A percentile compares a stretch with the other conserved stretches of the same genome.
Evolutionary conservation across 306 rosid genomes (phyloP).

Genomic region (Quercus dentata): DNA sequence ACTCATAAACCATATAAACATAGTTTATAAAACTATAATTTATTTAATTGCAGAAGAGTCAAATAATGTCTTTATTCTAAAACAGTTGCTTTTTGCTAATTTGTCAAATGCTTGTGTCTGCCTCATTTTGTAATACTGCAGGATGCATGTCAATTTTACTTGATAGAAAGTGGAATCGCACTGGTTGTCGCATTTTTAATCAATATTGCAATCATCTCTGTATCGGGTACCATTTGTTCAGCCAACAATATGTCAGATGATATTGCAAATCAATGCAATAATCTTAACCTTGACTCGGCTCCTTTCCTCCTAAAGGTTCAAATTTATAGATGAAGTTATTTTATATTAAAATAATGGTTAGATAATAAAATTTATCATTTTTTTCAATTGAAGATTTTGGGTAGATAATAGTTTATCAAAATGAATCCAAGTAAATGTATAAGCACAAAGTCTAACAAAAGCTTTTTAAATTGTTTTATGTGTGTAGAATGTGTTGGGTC

Average conservation of each 20-base stretch:
- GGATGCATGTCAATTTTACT: constrained; percentile 78
- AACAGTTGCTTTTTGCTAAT: neutral
- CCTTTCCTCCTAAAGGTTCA: constrained; percentile 90
- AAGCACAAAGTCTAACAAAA: neutral
- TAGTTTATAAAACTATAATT: no score
- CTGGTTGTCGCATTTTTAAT: constrained; percentile 73
- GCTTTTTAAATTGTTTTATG: neutral
- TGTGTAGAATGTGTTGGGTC: constrained; percentile 72
- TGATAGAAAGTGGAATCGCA: constrained; percentile 79
- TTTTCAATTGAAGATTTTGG: no score
- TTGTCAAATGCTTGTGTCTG: constrained; percentile 3
- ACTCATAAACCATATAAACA: no score
- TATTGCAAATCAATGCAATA: constrained; percentile 25
- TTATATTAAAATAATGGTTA: no score
- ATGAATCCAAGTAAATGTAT: neutral
- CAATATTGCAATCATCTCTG: constrained; percentile 71
- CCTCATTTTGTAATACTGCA: constrained; percentile 20
- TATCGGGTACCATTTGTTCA: constrained; percentile 62
- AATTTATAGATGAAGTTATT: neutral
- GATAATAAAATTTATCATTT: no score
- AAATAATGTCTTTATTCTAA: no score
- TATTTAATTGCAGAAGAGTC: no score
- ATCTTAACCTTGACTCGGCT: constrained; percentile 70
- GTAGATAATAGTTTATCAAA: no score
- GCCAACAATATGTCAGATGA: constrained; percentile 31